Conservation (phyloP, 305 asterid species). For the Salvia sclarea region DNA sequence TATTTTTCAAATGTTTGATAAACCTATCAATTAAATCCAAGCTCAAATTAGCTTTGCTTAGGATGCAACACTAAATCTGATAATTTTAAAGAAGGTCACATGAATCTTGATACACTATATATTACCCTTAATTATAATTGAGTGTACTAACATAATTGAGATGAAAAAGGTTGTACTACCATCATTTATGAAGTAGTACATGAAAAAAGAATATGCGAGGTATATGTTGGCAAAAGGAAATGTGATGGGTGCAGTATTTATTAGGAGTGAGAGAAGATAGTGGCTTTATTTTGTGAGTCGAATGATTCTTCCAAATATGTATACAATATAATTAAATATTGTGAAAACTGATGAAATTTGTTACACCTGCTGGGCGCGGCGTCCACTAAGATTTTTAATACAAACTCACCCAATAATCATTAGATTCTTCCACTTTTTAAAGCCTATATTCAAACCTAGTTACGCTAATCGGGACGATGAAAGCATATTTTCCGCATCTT, state of each 20-base stretch:
- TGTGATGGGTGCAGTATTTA: slow-evolving; percentile 1
- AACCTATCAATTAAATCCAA: too few species aligned
- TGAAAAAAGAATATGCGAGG: slow-evolving; percentile 36
- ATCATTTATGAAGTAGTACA: slow-evolving; percentile 18
- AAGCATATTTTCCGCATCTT: background rate
- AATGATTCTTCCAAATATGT: slow-evolving; percentile 29
- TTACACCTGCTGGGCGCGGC: slow-evolving; percentile 37
- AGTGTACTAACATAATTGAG: background rate
- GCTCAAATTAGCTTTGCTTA: too few species aligned
- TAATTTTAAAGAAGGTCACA: too few species aligned
- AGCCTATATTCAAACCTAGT: slow-evolving; percentile 4
- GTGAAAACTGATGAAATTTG: background rate
- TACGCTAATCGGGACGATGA: background rate
- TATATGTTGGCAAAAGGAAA: slow-evolving; percentile 25
- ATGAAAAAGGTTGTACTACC: slow-evolving; percentile 4
- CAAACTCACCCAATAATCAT: slow-evolving; percentile 5
- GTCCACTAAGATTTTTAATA: slow-evolving; percentile 27
- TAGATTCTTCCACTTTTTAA: slow-evolving; percentile 3
- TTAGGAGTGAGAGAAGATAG: background rate
- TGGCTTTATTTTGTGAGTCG: slow-evolving; percentile 1
- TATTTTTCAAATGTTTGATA: too few species aligned
- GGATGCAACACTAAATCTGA: too few species aligned
- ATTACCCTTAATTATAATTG: background rate
- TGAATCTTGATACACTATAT: too few species aligned
- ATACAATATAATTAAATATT: too few species aligned